Evolutionary conservation across 768 basidiomycete genomes (phyloP).

Genomic region (Erythrobasidium yunnanense): DNA sequence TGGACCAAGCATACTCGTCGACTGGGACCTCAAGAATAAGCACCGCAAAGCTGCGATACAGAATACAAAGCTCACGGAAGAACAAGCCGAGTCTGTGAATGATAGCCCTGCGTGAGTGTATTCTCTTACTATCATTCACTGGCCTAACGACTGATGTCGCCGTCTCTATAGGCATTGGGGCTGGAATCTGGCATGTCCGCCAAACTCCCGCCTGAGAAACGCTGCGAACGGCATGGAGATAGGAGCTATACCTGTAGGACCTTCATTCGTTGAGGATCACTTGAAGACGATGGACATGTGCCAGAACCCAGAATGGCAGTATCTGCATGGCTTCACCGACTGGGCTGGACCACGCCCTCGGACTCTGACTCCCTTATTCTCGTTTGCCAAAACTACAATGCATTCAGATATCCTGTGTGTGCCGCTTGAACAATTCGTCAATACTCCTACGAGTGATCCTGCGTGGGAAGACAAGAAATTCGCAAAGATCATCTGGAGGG

Average conservation of each 20-base stretch:
- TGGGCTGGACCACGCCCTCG: slow-evolving; percentile 36
- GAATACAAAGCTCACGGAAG: slow-evolving; percentile 22
- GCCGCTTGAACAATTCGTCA: slow-evolving; percentile 86
- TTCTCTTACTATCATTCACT: background rate
- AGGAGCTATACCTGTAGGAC: slow-evolving; percentile 31
- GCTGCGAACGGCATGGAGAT: slow-evolving; percentile 36
- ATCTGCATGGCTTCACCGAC: slow-evolving; percentile 40
- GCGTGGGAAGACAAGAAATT: slow-evolving; percentile 78
- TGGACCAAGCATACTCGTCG: slow-evolving; percentile 36
- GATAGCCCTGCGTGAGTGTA: slow-evolving; percentile 35
- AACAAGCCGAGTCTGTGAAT: slow-evolving; percentile 23
- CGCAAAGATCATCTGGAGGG: slow-evolving; percentile 76
- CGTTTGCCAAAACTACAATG: slow-evolving; percentile 72
- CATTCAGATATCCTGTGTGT: slow-evolving; percentile 86
- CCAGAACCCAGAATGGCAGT: slow-evolving; percentile 41
- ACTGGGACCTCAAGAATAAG: slow-evolving; percentile 10
- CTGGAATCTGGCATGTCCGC: slow-evolving; percentile 36
- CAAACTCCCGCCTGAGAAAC: slow-evolving; percentile 32
- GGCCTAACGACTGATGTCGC: too few relatives aligned
- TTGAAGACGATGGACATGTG: slow-evolving; percentile 41
- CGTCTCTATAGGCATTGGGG: slow-evolving; percentile 29
- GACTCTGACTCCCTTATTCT: slow-evolving; percentile 52
- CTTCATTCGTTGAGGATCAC: slow-evolving; percentile 40
- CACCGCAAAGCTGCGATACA: slow-evolving; percentile 25
- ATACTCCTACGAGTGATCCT: slow-evolving; percentile 72